Conservation (phyloP, 1,139 yeast species). For the Sugiyamaella sp. region DNA sequence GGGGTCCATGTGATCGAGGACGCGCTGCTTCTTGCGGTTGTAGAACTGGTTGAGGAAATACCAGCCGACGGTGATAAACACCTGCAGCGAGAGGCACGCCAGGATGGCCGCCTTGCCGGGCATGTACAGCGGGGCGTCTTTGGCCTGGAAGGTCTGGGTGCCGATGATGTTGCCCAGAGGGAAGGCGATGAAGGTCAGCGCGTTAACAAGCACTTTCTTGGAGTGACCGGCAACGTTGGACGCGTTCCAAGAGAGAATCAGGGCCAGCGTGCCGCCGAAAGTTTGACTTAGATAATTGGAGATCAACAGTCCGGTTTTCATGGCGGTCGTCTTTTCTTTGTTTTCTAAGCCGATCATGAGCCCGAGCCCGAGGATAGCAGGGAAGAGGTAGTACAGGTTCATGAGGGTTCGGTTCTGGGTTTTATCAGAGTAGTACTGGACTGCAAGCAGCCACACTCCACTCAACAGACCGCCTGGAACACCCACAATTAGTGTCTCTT, state of each 20-base stretch:
- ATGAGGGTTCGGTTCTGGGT: conserved; percentile 9
- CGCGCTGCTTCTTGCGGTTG: conserved; percentile 3
- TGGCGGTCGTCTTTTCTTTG: conserved; percentile 20
- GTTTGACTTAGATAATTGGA: conserved; percentile 16
- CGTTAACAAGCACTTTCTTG: conserved; percentile 62
- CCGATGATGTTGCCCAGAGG: conserved; percentile 60
- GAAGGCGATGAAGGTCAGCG: conserved; percentile 52
- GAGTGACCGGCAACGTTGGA: conserved; percentile 73
- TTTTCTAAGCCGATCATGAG: conserved; percentile 20
- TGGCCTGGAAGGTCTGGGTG: conserved; percentile 53
- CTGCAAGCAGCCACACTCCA: conserved; percentile 19
- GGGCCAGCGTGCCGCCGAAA: conserved; percentile 15
- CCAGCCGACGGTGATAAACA: conserved; percentile 3
- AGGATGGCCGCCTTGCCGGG: conserved; percentile 48
- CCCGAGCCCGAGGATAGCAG: conserved; percentile 10
- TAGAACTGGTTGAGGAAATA: conserved; percentile 3
- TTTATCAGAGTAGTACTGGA: conserved; percentile 16
- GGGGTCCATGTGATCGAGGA: conserved; percentile 3
- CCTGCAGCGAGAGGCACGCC: conserved; percentile 5
- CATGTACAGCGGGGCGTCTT: conserved; percentile 53
- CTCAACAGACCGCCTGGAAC: conserved; percentile 23
- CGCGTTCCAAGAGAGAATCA: conserved; percentile 20
- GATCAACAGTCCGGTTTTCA: conserved; percentile 17
- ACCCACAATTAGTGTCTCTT: conserved; percentile 21
- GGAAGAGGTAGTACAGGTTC: conserved; percentile 11